Evolutionary conservation across 2,329 filamentous ascomycete species (phyloP).

Genomic region (Penicillium janthinellum): DNA sequence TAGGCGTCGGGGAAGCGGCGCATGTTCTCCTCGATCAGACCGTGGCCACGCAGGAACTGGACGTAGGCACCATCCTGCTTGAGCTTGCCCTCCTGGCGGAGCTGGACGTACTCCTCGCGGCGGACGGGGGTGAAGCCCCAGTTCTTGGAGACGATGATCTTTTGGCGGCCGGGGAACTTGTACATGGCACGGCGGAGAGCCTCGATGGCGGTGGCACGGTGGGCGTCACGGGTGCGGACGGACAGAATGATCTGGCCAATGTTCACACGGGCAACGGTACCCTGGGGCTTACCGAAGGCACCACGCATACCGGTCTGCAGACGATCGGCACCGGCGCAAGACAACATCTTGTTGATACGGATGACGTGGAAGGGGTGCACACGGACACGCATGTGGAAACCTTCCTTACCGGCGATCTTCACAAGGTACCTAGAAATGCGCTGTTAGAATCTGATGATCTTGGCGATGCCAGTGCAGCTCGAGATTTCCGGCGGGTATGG

Average conservation of each 20-base stretch:
- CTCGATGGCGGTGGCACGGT: constrained; percentile 93
- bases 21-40: constrained; percentile 82
- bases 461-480: neutral
- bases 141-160: constrained; percentile 99
- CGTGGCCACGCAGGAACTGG: constrained; percentile 97
- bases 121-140: constrained; percentile 99
- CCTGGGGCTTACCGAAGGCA: constrained; percentile 99
- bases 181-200: constrained; percentile 98
- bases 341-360: constrained; percentile 99
- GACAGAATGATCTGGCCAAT: constrained; percentile 99
- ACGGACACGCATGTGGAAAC: constrained; percentile 72
- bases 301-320: constrained; percentile 99
- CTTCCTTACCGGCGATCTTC: constrained; percentile 70
- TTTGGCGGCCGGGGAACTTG: constrained; percentile 99
- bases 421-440: constrained; percentile 60
- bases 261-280: constrained; percentile 98
- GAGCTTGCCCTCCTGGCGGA: constrained; percentile 90
- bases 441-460: constrained; percentile 7
- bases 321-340: constrained; percentile 99
- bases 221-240: constrained; percentile 92
- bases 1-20: constrained; percentile 91
- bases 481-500: neutral
- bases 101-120: constrained; percentile 95
- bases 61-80: constrained; percentile 99
- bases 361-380: constrained; percentile 99